Percentiles rank a stretch among this genome's conserved stretches.
Conservation (phyloP, 1,284 basidiomycete species). For the Thecaphora frezii region DNA sequence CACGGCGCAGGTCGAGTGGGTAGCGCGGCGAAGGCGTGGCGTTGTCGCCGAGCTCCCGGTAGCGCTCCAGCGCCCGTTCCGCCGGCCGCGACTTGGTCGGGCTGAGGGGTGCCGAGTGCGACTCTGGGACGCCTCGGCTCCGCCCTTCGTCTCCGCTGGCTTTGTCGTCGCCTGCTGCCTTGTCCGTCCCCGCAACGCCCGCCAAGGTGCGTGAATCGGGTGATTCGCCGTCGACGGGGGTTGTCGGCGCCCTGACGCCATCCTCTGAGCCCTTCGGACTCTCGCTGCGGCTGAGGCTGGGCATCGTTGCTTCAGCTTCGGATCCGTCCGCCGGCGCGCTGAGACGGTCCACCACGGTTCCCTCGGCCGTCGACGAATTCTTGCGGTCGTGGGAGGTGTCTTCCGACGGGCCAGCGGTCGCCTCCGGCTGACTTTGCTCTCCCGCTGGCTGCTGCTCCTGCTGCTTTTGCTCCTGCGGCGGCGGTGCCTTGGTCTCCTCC, state of each 20-base stretch:
- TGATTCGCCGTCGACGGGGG: conserved; percentile 23
- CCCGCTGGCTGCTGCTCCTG: not conserved
- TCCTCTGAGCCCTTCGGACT: conserved; percentile 35
- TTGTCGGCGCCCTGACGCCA: conserved; percentile 23
- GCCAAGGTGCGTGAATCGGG: not conserved
- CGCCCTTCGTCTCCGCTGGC: not conserved
- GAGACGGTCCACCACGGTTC: conserved; percentile 31
- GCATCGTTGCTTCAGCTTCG: conserved; percentile 20
- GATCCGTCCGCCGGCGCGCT: conserved; percentile 25
- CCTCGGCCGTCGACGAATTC: conserved; percentile 19
- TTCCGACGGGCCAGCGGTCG: not conserved
- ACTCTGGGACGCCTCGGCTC: too few relatives aligned
- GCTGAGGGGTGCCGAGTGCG: not conserved
- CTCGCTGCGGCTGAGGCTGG: conserved; percentile 26
- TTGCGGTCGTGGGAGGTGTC: conserved; percentile 9
- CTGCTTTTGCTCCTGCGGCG: not conserved
- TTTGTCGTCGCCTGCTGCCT: too few relatives aligned
- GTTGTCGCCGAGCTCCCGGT: conserved; percentile 6
- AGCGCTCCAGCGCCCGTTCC: conserved; percentile 31
- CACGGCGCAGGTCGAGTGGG: not conserved
- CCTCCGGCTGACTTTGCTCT: not conserved
- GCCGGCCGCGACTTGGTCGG: conserved; percentile 19
- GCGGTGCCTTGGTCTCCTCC: not conserved
- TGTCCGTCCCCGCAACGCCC: too few relatives aligned
- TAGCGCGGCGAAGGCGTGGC: not conserved